Base-by-base conservation (phyloP, 2,329 filamentous ascomycete species). In the Monilinia fructicola region DNA sequence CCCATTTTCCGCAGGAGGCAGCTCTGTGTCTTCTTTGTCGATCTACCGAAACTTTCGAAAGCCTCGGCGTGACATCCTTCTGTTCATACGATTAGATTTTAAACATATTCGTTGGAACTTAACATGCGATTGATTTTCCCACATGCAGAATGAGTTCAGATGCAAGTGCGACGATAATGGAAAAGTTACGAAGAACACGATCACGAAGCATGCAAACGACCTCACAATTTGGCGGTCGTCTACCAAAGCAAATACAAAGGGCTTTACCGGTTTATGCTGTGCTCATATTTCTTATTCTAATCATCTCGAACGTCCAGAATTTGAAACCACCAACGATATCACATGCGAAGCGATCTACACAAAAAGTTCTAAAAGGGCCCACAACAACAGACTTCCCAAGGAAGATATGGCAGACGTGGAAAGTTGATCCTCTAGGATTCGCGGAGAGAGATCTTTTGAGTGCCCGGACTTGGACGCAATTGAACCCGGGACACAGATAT, bases 321-420 rank as follows among this genome's bases (percentile, higher is more conserved):
- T 59, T 72, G 40, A 52, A 55, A 18, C 54, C 69, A 21, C 64
- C 69, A 31, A 70, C 35, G 44, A 53, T 54, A 59, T 50, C 52
- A 53, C 58, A 65, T 53, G 44, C 46, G 58, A 67, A 67, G 46
- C 54, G 65, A 28, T 56, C 38, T 28, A 59, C n/a, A 10, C 42
- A 48, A 21, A 60, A 44, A 28, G 3, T 42, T 31, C 12, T 63
- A 31, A 66, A 26, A 16, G 48, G 35, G 14, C 53, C 46, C 18
- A 40, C 54, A 35, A 23, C 46, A 18, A 31, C 52, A 12, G 31
- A 52, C 18, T 91, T 87, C 72, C 89, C 83, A 7, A 82, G 82
- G 65, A 92, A 91, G 77, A 89, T 92, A 71, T 92, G 89, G 89
- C 89, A 92, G 77, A 89, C 86, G 0, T 92, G 89, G 89, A 92